phyloP scores from a whole-genome alignment of 208 protist genomes.

The Strigomonas galati region DNA sequence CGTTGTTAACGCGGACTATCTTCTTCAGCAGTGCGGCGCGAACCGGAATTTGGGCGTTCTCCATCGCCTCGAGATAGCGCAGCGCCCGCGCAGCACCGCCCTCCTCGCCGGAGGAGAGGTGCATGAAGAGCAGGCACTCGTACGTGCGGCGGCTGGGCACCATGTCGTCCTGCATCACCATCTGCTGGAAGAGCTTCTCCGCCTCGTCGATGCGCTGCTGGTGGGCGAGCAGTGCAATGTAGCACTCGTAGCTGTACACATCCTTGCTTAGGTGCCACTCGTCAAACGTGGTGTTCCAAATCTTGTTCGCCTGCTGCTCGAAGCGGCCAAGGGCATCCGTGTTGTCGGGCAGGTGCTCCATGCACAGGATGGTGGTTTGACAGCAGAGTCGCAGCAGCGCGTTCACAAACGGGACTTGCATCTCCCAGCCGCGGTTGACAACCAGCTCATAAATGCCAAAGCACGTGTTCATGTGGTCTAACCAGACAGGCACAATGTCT shows the following conservation, averaged over 20 bases:
- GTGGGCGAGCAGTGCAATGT: slow-evolving; percentile 82
- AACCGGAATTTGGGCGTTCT: slow-evolving; percentile 62
- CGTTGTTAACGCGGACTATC: slow-evolving; percentile 86
- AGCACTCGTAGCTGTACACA: slow-evolving; percentile 87
- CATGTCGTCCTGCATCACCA: slow-evolving; percentile 74
- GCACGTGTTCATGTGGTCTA: slow-evolving; percentile 73
- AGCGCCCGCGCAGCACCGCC: slow-evolving; percentile 82
- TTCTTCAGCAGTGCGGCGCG: slow-evolving; percentile 79
- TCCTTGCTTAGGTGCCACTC: slow-evolving; percentile 82
- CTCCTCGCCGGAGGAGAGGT: slow-evolving; percentile 88
- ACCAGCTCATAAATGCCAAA: slow-evolving; percentile 85
- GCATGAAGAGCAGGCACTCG: slow-evolving; percentile 90
- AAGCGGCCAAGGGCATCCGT: slow-evolving; percentile 52
- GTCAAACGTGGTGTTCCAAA: slow-evolving; percentile 80
- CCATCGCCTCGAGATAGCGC: slow-evolving; percentile 88
- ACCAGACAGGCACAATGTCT: slow-evolving; percentile 44
- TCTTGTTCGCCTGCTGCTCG: slow-evolving; percentile 72
- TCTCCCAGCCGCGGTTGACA: slow-evolving; percentile 69
- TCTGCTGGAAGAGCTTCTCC: slow-evolving; percentile 85
- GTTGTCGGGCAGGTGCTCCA: slow-evolving; percentile 69
- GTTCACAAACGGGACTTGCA: slow-evolving; percentile 78
- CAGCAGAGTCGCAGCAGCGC: slow-evolving; percentile 81
- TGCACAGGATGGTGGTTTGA: slow-evolving; percentile 71
- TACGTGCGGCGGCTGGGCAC: slow-evolving; percentile 79
- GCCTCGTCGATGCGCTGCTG: slow-evolving; percentile 88